Conservation (phyloP, 2,329 filamentous ascomycete genomes). For the Trichoderma sp. region DNA sequence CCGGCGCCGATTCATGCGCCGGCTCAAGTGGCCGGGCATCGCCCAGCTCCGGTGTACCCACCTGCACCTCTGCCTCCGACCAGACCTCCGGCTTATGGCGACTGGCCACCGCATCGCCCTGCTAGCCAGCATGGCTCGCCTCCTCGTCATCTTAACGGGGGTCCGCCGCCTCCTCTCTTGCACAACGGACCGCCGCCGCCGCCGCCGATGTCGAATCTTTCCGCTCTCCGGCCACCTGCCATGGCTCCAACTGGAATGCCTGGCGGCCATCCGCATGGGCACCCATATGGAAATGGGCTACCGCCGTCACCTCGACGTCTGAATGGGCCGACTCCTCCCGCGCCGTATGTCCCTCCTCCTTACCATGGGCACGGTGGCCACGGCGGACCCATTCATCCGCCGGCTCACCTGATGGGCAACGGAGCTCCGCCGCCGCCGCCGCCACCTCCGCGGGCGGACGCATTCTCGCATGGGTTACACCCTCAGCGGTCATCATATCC, state of each 20-base stretch:
- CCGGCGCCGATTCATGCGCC: slow-evolving; percentile 22
- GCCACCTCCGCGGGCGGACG: slow-evolving; percentile 29
- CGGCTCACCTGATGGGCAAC: slow-evolving; percentile 34
- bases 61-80: slow-evolving; percentile 28
- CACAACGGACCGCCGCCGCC: slow-evolving; percentile 28
- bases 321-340: slow-evolving; percentile 41
- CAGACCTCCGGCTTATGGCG: slow-evolving; percentile 33
- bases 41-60: slow-evolving; percentile 29
- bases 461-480: slow-evolving; percentile 41
- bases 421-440: slow-evolving; percentile 28
- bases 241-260: slow-evolving; percentile 35
- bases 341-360: slow-evolving; percentile 40
- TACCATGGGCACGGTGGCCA: slow-evolving; percentile 30
- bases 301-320: slow-evolving; percentile 48
- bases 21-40: slow-evolving; percentile 29
- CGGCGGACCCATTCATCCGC: slow-evolving; percentile 23
- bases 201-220: slow-evolving; percentile 33
- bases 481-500: slow-evolving; percentile 40
- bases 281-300: slow-evolving; percentile 42
- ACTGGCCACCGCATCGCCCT: slow-evolving; percentile 47
- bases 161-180: slow-evolving; percentile 35
- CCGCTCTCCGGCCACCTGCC: slow-evolving; percentile 50
- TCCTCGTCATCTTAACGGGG: slow-evolving; percentile 51
- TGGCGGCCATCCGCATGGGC: slow-evolving; percentile 40
- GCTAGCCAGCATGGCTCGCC: slow-evolving; percentile 49